A percentile compares a stretch with the other conserved stretches of the same genome.
Evolutionary conservation across 2,329 filamentous ascomycete genomes (phyloP).

Genomic region (Botrytis sinoallii): DNA sequence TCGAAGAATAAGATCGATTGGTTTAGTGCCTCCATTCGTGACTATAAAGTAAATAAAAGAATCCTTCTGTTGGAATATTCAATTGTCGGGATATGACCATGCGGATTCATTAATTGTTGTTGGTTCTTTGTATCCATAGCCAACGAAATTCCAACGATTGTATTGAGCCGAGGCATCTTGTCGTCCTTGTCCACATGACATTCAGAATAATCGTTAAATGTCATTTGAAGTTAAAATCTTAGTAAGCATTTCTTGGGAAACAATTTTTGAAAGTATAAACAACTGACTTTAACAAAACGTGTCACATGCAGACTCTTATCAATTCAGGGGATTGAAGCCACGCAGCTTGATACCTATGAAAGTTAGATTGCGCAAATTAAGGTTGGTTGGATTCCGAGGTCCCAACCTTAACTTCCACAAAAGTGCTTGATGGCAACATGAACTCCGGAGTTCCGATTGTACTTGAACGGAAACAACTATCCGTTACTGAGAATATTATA

Average conservation of each 20-base stretch:
- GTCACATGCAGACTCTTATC: neutral
- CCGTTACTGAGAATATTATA: neutral
- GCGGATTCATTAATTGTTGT: neutral
- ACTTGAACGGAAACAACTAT: neutral
- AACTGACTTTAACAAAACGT: neutral
- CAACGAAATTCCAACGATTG: neutral
- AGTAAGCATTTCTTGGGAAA: neutral
- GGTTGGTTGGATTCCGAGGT: neutral
- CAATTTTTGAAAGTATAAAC: neutral
- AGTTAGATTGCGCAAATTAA: neutral
- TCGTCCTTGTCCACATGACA: neutral
- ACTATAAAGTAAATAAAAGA: neutral
- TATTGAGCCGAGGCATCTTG: neutral
- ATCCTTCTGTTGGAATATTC: neutral
- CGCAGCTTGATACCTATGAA: neutral
- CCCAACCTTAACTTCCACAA: neutral
- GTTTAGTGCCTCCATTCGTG: neutral
- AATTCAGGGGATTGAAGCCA: neutral
- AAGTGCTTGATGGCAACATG: neutral
- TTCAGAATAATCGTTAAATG: neutral
- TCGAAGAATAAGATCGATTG: neutral
- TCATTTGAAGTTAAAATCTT: neutral
- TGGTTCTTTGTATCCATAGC: neutral
- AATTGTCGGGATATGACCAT: neutral
- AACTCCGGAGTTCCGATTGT: fast-evolving